Base-by-base conservation (phyloP, 768 basidiomycete species). In the Tricholoma sp. region DNA sequence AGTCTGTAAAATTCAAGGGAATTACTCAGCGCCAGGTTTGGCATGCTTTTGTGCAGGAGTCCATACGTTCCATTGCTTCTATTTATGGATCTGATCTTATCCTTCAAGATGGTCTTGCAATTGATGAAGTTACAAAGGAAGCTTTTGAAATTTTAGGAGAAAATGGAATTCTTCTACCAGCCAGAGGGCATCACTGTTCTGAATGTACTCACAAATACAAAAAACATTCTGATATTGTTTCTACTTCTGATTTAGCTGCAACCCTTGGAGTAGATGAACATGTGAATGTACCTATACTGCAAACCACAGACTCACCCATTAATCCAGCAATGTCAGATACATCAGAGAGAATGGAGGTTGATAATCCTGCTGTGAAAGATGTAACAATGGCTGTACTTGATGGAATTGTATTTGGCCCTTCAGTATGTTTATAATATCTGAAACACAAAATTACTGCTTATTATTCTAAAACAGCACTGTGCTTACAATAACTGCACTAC, bases 21-120 rank as follows among this genome's bases (percentile, higher is more conserved):
- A 10, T 59, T 11, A 18, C 60, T n/a, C 7, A 55, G 20, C 13
- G 49, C 2, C 58, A 61, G 15, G 34, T 57, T 18, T 59, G 60
- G 60, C 39, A 59, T 10, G 58, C 60, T 2, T 61, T 61, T 59
- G 55, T 61, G 0, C 50, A 59, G 47, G 60, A 61, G 45, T 53
- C 58, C 5, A 50, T 54, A 5, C 28, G 58, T 17, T 28, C 18
- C 17, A 50, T 61, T 45, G 47, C 57, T 52, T 12, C 31, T 32
- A 12, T 15, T 4, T 60, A 56, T 11, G 47, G n/a, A 28, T 15
- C 17, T 17, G 13, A 24, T 28, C 17, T 53, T n/a, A 39, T 44
- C 29, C 24, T 53, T 33, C 31, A 18, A 45, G 56, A 57, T 56
- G 52, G 20, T 52, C 42, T 57, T 52, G 13, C 53, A 54, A 50